Conservation (phyloP, 2,329 filamentous ascomycete species). For the Cladosporium sp. region DNA sequence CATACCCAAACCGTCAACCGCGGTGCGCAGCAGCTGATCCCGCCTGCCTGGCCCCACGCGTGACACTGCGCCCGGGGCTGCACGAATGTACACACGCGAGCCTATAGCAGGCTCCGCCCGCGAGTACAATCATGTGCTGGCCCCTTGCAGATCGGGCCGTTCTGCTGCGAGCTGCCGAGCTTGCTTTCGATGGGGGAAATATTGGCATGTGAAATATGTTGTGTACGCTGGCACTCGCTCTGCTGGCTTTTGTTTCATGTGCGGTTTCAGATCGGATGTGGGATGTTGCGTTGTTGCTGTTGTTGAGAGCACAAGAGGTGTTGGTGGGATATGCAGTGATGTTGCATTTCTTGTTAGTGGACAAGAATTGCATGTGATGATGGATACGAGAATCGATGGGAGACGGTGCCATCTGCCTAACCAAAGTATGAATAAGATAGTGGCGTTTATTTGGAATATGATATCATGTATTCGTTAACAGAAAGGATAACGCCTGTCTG, state of each 20-base stretch:
- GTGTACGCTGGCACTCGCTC: neutral
- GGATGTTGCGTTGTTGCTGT: conserved; percentile 22
- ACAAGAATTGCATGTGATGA: neutral
- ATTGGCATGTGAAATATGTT: conserved; percentile 6
- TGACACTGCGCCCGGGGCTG: conserved; percentile 9
- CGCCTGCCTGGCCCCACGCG: neutral
- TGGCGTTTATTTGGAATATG: conserved; percentile 1
- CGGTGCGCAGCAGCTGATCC: neutral
- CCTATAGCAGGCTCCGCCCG: neutral
- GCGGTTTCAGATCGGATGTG: conserved; percentile 19
- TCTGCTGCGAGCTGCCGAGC: neutral
- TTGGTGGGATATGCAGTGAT: conserved; percentile 22
- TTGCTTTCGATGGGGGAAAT: neutral
- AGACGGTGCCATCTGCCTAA: neutral
- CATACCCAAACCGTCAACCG: conserved; percentile 1
- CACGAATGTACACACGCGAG: conserved; percentile 1
- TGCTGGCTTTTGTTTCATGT: neutral
- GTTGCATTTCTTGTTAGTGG: neutral
- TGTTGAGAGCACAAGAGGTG: conserved; percentile 22
- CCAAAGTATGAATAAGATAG: neutral
- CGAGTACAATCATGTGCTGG: conserved; percentile 9
- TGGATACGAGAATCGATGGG: neutral
- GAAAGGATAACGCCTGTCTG: neutral
- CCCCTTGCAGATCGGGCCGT: conserved; percentile 12
- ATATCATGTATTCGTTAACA: neutral